Conservation (phyloP, 768 basidiomycete species). For the Pleurotus cornucopiae region DNA sequence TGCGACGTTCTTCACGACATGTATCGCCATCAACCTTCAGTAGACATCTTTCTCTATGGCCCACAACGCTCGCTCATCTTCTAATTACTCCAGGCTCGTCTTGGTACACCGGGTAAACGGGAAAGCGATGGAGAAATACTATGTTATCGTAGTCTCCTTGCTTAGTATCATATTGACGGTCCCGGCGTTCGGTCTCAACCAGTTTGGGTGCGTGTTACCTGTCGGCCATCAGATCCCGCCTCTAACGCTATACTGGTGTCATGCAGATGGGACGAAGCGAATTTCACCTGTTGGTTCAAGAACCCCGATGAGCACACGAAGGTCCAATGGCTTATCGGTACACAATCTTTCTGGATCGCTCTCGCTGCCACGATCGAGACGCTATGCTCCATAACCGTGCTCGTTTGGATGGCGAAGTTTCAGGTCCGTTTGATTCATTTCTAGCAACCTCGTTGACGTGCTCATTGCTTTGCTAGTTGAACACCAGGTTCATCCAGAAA, state of each 20-base stretch:
- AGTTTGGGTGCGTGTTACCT: slow-evolving; percentile 16
- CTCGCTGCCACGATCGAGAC: slow-evolving; percentile 17
- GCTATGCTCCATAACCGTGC: slow-evolving; percentile 13
- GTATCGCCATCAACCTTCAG: slow-evolving; percentile 23
- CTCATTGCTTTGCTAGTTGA: not conserved
- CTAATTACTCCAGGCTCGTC: slow-evolving; percentile 15
- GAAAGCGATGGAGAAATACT: slow-evolving; percentile 22
- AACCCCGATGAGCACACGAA: slow-evolving; percentile 11
- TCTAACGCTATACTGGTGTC: not conserved
- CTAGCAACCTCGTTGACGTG: not conserved
- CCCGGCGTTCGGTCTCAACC: slow-evolving; percentile 15
- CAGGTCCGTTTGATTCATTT: slow-evolving; percentile 11
- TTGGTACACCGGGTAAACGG: slow-evolving; percentile 21
- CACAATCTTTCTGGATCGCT: slow-evolving; percentile 20
- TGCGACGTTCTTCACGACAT: slow-evolving; percentile 19
- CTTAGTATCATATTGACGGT: slow-evolving; percentile 15
- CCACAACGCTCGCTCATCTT: not conserved
- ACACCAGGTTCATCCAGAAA: not conserved
- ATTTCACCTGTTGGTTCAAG: slow-evolving; percentile 19
- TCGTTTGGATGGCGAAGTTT: slow-evolving; percentile 16
- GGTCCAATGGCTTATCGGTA: slow-evolving; percentile 21
- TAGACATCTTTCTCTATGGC: slow-evolving; percentile 1
- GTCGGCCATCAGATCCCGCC: not conserved
- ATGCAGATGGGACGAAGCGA: slow-evolving; percentile 15
- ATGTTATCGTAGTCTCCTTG: slow-evolving; percentile 15